Conservation (phyloP, 495 filamentous ascomycete genomes). For the Talaromyces nanjingensis region DNA sequence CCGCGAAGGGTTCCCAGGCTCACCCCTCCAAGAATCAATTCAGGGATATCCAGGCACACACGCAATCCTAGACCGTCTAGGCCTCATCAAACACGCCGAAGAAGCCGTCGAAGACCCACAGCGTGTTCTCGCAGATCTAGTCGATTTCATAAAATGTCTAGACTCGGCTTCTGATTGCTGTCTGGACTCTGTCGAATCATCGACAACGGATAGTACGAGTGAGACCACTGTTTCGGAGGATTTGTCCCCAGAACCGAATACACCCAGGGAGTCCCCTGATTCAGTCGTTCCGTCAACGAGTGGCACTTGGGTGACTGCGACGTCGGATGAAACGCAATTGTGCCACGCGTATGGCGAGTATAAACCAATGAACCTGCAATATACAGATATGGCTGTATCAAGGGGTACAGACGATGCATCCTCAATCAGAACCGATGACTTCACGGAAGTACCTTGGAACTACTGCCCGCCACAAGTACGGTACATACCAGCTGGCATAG, state of each 20-base stretch:
- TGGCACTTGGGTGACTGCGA: background rate
- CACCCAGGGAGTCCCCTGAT: background rate
- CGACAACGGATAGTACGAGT: background rate
- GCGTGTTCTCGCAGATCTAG: conserved; percentile 6
- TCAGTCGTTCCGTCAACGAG: background rate
- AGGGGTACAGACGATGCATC: background rate
- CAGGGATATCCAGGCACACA: conserved; percentile 40
- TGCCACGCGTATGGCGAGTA: background rate
- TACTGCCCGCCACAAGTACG: background rate
- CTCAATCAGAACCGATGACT: background rate
- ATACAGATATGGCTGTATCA: background rate
- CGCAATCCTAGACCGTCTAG: conserved; percentile 39
- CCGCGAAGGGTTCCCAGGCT: conserved; percentile 41
- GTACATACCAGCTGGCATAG: background rate
- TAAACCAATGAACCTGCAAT: background rate
- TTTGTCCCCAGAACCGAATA: background rate
- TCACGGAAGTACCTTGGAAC: background rate
- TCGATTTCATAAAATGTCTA: conserved; percentile 5
- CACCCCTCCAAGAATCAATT: conserved; percentile 32
- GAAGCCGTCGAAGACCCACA: conserved; percentile 15
- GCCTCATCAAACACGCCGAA: conserved; percentile 44
- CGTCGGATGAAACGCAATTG: background rate
- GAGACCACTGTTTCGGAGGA: conserved; percentile 4
- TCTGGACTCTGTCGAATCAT: conserved; percentile 2
- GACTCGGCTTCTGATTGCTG: conserved; percentile 1